Percentiles rank a stretch among this genome's conserved stretches.
Conservation (phyloP, 2,329 filamentous ascomycete species). For the Cyclaneusma minus region DNA sequence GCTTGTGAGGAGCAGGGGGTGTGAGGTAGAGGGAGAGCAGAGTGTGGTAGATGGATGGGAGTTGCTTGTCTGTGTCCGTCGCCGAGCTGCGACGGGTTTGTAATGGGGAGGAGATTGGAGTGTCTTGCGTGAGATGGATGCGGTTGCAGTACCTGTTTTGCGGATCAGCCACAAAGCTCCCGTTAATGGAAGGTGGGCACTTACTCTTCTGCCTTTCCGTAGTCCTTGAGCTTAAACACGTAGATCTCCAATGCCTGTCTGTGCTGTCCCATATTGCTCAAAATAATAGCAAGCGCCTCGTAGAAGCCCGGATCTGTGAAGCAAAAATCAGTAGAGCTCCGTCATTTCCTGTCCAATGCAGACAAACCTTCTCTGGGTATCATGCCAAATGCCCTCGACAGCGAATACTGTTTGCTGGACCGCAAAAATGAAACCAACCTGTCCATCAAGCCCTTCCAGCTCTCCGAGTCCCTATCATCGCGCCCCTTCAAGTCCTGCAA, state of each 20-base stretch:
- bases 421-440: slow-evolving; percentile 62
- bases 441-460: slow-evolving; percentile 42
- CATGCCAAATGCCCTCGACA: slow-evolving; percentile 59
- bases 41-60: slow-evolving; percentile 78
- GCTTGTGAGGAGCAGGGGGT: slow-evolving; percentile 56
- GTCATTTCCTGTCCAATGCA: background rate
- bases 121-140: slow-evolving; percentile 49
- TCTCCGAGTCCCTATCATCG: slow-evolving; percentile 24
- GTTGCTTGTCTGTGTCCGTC: slow-evolving; percentile 32
- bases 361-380: slow-evolving; percentile 64
- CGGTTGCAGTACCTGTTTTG: slow-evolving; percentile 91
- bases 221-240: slow-evolving; percentile 84
- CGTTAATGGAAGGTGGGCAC: slow-evolving; percentile 18
- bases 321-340: slow-evolving; percentile 5
- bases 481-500: slow-evolving; percentile 29
- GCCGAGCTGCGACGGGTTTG: slow-evolving; percentile 22
- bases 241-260: slow-evolving; percentile 95
- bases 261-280: slow-evolving; percentile 91
- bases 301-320: slow-evolving; percentile 66
- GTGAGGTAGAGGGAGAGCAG: slow-evolving; percentile 80
- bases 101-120: slow-evolving; percentile 19
- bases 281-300: slow-evolving; percentile 76
- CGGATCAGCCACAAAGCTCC: background rate
- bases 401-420: slow-evolving; percentile 66
- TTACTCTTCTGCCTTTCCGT: slow-evolving; percentile 82